A percentile compares a stretch with the other conserved stretches of the same genome.
Conservation (phyloP, 176 grass and related monocot species). For the Triticum aestivum region DNA sequence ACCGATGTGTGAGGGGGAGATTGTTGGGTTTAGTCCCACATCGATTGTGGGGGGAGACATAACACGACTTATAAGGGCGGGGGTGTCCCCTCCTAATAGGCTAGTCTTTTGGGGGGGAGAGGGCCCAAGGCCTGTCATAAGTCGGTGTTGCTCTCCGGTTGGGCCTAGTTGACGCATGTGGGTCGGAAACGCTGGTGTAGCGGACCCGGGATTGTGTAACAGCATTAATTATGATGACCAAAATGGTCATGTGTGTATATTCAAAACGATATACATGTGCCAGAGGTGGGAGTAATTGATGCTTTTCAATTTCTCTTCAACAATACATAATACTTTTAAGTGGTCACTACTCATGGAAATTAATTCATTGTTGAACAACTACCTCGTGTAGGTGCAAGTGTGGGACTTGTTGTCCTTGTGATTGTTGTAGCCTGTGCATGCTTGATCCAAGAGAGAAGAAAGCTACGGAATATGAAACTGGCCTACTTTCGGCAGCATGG, state of each 20-base stretch:
- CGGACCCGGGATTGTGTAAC: too few relatives aligned
- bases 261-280: not conserved
- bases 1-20: too few relatives aligned
- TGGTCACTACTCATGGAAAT: not conserved
- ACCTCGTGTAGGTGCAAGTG: not conserved
- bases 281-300: not conserved
- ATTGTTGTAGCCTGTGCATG: not conserved
- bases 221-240: too few relatives aligned
- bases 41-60: too few relatives aligned
- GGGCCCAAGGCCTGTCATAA: too few relatives aligned
- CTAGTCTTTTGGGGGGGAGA: too few relatives aligned
- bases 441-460: not conserved
- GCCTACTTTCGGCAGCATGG: not conserved
- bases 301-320: not conserved
- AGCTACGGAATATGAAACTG: not conserved
- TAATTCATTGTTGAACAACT: not conserved
- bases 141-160: too few relatives aligned
- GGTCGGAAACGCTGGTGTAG: too few relatives aligned
- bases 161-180: too few relatives aligned
- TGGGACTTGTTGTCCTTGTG: not conserved
- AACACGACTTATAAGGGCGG: too few relatives aligned
- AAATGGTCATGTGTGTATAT: not conserved
- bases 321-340: not conserved
- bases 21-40: too few relatives aligned
- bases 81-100: too few relatives aligned